Percentiles rank a stretch among this genome's conserved stretches.
These are phyloP conservation scores for Forsythia viridissima DNA, from an alignment of 257 asterid genomes.

Conservation along the genomic window DNA sequence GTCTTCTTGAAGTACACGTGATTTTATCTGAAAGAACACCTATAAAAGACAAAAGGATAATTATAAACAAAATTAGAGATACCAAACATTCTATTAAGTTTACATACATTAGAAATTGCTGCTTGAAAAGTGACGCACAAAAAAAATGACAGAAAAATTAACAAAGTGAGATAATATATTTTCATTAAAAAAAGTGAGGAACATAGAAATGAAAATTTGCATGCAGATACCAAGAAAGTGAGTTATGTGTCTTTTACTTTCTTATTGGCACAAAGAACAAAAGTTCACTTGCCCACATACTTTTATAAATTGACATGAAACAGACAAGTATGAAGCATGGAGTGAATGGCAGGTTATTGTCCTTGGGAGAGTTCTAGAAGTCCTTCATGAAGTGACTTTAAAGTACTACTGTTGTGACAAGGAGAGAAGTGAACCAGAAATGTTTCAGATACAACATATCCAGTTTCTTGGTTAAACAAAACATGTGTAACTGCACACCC, in stretches of 20 bases:
- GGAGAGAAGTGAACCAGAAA: not conserved
- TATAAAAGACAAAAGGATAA: slow-evolving; percentile 19
- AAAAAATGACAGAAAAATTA: not conserved
- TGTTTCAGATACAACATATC: not conserved
- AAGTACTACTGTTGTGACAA: not conserved
- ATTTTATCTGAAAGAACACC: slow-evolving; percentile 38
- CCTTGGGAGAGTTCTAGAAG: not conserved
- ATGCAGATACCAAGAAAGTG: not conserved
- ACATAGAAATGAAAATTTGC: not conserved
- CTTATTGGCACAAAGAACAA: not conserved
- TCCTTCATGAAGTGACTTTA: not conserved
- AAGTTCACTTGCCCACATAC: not conserved
- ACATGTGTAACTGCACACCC: not conserved
- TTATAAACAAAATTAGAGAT: not conserved
- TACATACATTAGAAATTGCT: not conserved
- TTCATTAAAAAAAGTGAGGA: not conserved
- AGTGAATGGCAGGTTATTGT: not conserved
- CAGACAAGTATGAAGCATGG: not conserved
- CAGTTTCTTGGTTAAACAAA: not conserved
- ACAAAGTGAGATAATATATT: not conserved
- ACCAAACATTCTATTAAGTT: not conserved
- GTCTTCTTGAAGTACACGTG: slow-evolving; percentile 27
- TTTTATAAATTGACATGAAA: not conserved
- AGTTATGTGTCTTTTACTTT: not conserved
- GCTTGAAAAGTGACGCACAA: not conserved